Percentiles rank a stretch among this genome's conserved stretches.
These are phyloP conservation scores for Metarhizium humberi DNA, from an alignment of 2,329 filamentous ascomycete species.

Conservation along the genomic window DNA sequence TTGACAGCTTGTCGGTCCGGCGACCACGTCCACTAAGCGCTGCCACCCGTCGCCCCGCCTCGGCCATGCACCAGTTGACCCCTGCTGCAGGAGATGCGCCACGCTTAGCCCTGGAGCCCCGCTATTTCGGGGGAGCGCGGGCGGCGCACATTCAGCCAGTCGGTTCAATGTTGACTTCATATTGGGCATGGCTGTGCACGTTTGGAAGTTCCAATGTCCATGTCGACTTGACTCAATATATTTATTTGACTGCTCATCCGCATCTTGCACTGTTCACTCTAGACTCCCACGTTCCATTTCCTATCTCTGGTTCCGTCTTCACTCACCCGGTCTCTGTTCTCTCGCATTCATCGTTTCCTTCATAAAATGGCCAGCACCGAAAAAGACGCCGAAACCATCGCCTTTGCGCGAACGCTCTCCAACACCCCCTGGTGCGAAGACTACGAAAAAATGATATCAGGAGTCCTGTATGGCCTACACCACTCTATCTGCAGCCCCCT, in stretches of 20 bases:
- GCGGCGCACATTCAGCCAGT: neutral
- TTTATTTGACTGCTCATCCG: too few relatives aligned
- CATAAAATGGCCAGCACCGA: slow-evolving; percentile 16
- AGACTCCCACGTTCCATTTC: too few relatives aligned
- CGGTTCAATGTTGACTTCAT: too few relatives aligned
- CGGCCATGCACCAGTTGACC: neutral
- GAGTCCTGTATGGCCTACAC: slow-evolving; percentile 39
- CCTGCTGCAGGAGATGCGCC: neutral
- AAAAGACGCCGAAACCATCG: slow-evolving; percentile 33
- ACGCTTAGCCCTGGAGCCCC: neutral
- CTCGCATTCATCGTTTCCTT: neutral
- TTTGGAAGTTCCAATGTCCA: too few relatives aligned
- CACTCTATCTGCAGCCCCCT: neutral
- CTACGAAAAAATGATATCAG: slow-evolving; percentile 56
- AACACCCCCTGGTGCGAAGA: slow-evolving; percentile 49
- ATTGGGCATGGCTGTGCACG: too few relatives aligned
- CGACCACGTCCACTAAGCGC: neutral
- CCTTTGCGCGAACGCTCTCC: slow-evolving; percentile 35
- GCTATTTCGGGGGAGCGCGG: neutral
- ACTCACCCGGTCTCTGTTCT: neutral
- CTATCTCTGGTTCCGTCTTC: neutral
- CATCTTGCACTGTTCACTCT: too few relatives aligned
- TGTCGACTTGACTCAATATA: too few relatives aligned
- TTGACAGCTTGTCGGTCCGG: neutral
- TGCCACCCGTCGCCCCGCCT: neutral